These are phyloP conservation scores for Trichothecium roseum DNA, from an alignment of 2,329 filamentous ascomycete species.

Conservation along the genomic window DNA sequence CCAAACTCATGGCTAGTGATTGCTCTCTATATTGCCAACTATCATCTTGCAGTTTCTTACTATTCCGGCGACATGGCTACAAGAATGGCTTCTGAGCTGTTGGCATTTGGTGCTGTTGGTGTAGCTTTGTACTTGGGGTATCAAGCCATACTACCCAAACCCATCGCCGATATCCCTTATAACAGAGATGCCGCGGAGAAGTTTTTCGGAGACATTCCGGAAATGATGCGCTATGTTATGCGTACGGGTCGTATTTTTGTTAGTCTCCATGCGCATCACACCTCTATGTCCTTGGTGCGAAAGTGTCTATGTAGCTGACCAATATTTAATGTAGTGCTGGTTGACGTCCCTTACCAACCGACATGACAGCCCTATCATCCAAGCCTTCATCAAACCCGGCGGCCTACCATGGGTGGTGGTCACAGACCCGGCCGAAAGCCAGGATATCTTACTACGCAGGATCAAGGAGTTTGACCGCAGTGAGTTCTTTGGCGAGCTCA, in stretches of 20 bases:
- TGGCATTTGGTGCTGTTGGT: too few relatives aligned
- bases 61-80: too few relatives aligned
- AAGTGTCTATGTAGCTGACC: too few relatives aligned
- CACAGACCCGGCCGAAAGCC: slow-evolving; percentile 25
- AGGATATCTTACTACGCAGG: slow-evolving; percentile 31
- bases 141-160: slow-evolving; percentile 22
- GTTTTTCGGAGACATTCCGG: slow-evolving; percentile 30
- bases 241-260: slow-evolving; percentile 19
- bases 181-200: slow-evolving; percentile 21
- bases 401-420: slow-evolving; percentile 30
- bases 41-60: too few relatives aligned
- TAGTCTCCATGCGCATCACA: slow-evolving; percentile 2
- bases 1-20: too few relatives aligned
- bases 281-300: too few relatives aligned
- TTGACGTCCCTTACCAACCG: slow-evolving; percentile 19
- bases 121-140: slow-evolving; percentile 2
- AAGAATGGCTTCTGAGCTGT: too few relatives aligned
- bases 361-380: slow-evolving; percentile 30
- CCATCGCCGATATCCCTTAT: slow-evolving; percentile 33
- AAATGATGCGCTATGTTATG: slow-evolving; percentile 23
- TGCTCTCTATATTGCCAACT: too few relatives aligned
- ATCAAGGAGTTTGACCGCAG: slow-evolving; percentile 31
- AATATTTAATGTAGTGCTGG: slow-evolving; percentile 14
- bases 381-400: slow-evolving; percentile 34
- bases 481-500: slow-evolving; percentile 18